phyloP scores from a whole-genome alignment of 768 basidiomycete species.

The Tylopilus vinaceipallidus region DNA sequence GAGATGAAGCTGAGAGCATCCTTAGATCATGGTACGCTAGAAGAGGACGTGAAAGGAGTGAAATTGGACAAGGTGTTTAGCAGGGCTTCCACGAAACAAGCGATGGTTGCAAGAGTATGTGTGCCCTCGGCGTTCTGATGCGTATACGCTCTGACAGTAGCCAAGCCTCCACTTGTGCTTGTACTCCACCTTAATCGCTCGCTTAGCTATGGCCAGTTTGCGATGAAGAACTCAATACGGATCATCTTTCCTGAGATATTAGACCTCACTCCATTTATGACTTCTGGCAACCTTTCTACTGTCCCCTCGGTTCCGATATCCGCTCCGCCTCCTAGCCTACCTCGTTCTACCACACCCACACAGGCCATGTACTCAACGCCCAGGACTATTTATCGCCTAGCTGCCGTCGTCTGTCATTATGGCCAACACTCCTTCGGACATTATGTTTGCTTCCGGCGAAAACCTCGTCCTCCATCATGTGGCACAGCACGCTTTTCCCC shows the following conservation, averaged over 20 bases:
- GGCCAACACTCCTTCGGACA: slow-evolving; percentile 93
- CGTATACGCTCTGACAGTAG: slow-evolving; percentile 16
- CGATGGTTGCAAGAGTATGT: slow-evolving; percentile 84
- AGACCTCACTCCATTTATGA: slow-evolving; percentile 86
- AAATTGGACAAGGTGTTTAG: slow-evolving; percentile 76
- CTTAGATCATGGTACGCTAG: slow-evolving; percentile 72
- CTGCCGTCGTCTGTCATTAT: slow-evolving; percentile 88
- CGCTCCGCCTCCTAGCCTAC: slow-evolving; percentile 47
- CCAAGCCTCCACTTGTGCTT: slow-evolving; percentile 80
- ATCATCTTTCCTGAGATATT: slow-evolving; percentile 85
- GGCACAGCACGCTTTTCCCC: slow-evolving; percentile 40
- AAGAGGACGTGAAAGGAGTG: slow-evolving; percentile 81
- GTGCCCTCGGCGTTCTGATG: neutral
- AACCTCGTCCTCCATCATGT: slow-evolving; percentile 53
- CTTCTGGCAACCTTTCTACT: slow-evolving; percentile 73
- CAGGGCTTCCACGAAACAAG: slow-evolving; percentile 78
- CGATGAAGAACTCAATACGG: slow-evolving; percentile 80
- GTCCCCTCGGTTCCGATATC: slow-evolving; percentile 72
- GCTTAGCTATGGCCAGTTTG: slow-evolving; percentile 70
- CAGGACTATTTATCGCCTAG: slow-evolving; percentile 81
- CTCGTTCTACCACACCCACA: slow-evolving; percentile 55
- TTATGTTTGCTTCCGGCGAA: slow-evolving; percentile 88
- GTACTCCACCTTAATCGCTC: slow-evolving; percentile 92
- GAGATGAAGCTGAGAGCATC: slow-evolving; percentile 59
- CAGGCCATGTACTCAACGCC: slow-evolving; percentile 49